Evolutionary conservation across 148 eudicot species (phyloP), one percentile per base, ranked within the genome.

Genomic region (Camellia lanceoleosa): DNA sequence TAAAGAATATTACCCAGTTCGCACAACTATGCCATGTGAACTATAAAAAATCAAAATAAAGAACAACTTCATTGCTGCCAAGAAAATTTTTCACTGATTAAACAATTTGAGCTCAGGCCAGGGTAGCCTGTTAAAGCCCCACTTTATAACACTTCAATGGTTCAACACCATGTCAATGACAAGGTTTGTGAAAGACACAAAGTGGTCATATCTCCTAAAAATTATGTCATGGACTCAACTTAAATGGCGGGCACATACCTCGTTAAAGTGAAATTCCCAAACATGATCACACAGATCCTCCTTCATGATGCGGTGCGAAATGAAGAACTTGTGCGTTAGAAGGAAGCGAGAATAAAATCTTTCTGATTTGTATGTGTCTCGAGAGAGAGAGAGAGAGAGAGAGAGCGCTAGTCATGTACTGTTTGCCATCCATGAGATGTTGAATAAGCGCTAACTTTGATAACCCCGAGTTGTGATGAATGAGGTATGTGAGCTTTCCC

Each of bases 401-500:
- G 46, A 49, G 65, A 19, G 10, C 3, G 68, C 5, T 14, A 55
- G 67, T 51, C 8, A 83, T 91, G 82, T 75, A 93, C 97, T 96
- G 88, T 71, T 86, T 89, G 42, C 94, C 89, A 74, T 95, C 97
- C 82, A 76, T 80, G 59, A 91, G 96, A 88, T 76, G 86, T 83
- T 11, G 92, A 90, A 84, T 90, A 89, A 80, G 86, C 77, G 18
- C 81, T 83, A 91, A 63, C 85, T 90, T 90, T n/a, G 97, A 84
- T 68, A 95, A 60, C 54, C 96, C 96, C 2, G 67, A 83, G 80
- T 78, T 79, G 83, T 11, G 93, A 82, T 62, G 86, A 80, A 52
- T 89, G 88, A 73, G 98, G 98, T 83, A 95, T 86, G 79, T 94
- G 98, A 72, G 97, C 95, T 86, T 94, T 94, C 56, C 92, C 95